Percentiles rank a stretch among this genome's conserved stretches.
These are phyloP conservation scores for Marchantia paleacea DNA, from an alignment of 225 moss, liverwort and hornwort species.

Conservation along the genomic window DNA sequence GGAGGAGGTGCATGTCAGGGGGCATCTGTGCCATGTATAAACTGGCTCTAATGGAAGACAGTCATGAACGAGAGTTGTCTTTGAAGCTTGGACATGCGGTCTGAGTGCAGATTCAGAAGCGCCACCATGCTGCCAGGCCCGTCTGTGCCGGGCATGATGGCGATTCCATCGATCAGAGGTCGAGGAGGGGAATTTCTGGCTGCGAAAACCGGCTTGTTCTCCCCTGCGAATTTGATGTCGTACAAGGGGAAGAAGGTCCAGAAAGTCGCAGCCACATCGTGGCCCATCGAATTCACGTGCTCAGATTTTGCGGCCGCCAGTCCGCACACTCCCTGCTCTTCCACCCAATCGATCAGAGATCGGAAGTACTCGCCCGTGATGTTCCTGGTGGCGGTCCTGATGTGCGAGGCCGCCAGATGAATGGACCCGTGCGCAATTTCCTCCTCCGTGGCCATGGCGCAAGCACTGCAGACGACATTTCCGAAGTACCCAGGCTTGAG, in stretches of 20 bases:
- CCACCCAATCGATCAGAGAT: constrained; percentile 24
- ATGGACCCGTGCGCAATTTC: constrained; percentile 22
- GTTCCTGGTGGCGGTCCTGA: constrained; percentile 15
- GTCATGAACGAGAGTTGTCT: no score
- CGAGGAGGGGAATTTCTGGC: constrained; percentile 20
- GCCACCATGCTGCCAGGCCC: constrained; percentile 24
- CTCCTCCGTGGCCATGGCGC: constrained; percentile 20
- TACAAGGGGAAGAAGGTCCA: constrained; percentile 34
- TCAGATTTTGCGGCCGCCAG: constrained; percentile 6
- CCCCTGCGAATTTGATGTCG: constrained; percentile 25
- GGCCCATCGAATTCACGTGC: constrained; percentile 20
- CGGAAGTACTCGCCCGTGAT: constrained; percentile 16
- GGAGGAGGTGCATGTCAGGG: no score
- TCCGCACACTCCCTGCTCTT: background rate
- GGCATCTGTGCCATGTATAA: no score
- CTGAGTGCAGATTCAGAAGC: constrained; percentile 16
- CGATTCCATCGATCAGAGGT: constrained; percentile 25
- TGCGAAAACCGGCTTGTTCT: constrained; percentile 5
- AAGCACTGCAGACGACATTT: constrained; percentile 33
- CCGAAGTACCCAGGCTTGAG: constrained; percentile 32
- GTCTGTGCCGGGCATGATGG: constrained; percentile 19
- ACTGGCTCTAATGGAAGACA: no score
- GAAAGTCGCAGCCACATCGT: constrained; percentile 31
- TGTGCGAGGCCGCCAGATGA: constrained; percentile 24
- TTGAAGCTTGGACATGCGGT: constrained; percentile 19